Evolutionary conservation across 2,329 filamentous ascomycete species (phyloP).

Genomic region (Cercospora brassicicola): DNA sequence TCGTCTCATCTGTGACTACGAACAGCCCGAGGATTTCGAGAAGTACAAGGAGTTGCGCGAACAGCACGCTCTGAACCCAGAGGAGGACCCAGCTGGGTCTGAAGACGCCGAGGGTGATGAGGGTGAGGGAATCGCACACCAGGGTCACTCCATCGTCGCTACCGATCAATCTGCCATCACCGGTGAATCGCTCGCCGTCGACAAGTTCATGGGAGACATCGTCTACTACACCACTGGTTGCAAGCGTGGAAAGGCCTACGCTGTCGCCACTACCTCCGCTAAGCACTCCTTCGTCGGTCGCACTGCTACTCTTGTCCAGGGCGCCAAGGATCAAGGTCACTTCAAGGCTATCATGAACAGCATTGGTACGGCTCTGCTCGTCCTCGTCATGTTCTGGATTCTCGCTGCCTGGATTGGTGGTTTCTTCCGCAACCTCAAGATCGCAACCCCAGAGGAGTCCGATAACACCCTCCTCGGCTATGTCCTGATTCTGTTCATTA

Average conservation of each 20-base stretch:
- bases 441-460: constrained; percentile 59
- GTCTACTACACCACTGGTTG: constrained; percentile 79
- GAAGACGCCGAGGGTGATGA: constrained; percentile 60
- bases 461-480: constrained; percentile 67
- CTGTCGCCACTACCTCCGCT: constrained; percentile 65
- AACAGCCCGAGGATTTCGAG: constrained; percentile 65
- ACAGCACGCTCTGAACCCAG: constrained; percentile 54
- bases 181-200: constrained; percentile 75
- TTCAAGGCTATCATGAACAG: constrained; percentile 84
- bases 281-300: constrained; percentile 74
- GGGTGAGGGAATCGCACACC: constrained; percentile 61
- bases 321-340: constrained; percentile 72
- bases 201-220: constrained; percentile 74
- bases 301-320: constrained; percentile 71
- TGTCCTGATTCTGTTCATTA: constrained; percentile 69
- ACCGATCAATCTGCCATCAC: constrained; percentile 79
- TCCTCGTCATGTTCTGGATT: constrained; percentile 76
- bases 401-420: constrained; percentile 73
- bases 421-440: constrained; percentile 70
- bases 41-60: constrained; percentile 65
- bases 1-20: constrained; percentile 71
- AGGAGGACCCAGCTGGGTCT: constrained; percentile 60
- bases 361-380: constrained; percentile 71
- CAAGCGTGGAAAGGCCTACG: constrained; percentile 77
- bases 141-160: constrained; percentile 67